Evolutionary conservation across 306 rosid species (phyloP), one percentile per base, ranked within the genome.

Genomic region (Gastrolobium bilobum): DNA sequence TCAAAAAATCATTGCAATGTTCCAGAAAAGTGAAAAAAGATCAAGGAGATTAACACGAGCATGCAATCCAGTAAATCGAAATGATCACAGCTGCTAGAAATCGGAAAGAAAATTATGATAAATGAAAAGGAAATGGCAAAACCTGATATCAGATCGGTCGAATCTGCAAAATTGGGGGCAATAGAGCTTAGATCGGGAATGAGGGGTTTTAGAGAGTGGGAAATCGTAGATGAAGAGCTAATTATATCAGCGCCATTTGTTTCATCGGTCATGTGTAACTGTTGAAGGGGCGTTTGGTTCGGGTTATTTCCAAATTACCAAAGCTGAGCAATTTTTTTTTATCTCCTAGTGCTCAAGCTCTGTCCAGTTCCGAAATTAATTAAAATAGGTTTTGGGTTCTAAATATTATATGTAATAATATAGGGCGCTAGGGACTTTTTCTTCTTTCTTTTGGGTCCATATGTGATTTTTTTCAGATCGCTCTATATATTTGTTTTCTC

Each of bases 141-240:
- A 78, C 79, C 88, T 82, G 79, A 38, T 15, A 82, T 13, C 33
- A 65, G 82, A 78, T 82, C 76, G 79, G 33, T 13, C 8, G 68
- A 85, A 85, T 77, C 66, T 37, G 83, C 71, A 30, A 73, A 72
- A 65, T 61, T 43, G 78, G 69, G 71, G 67, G 14, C 68, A 38
- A 31, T 0, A 42, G 59, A 63, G 34, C 39, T 81, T 33, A 54
- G 88, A 85, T 85, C 86, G 86, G 76, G 54, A 63, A 81, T 3
- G 84, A 76, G 69, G 88, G 86, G 86, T 78, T 85, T 85, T 67
- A 78, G 85, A 68, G 78, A 73, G 68, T 73, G 57, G 66, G 42
- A 26, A 68, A 69, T 34, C 60, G 79, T n/a, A 43, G 42, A 47
- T 2, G 13, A n/a, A 10, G 6, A 37, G 30, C 67, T 60, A 50